phyloP scores from a whole-genome alignment of 202 grass and related monocot genomes.

The Carex arenaria region DNA sequence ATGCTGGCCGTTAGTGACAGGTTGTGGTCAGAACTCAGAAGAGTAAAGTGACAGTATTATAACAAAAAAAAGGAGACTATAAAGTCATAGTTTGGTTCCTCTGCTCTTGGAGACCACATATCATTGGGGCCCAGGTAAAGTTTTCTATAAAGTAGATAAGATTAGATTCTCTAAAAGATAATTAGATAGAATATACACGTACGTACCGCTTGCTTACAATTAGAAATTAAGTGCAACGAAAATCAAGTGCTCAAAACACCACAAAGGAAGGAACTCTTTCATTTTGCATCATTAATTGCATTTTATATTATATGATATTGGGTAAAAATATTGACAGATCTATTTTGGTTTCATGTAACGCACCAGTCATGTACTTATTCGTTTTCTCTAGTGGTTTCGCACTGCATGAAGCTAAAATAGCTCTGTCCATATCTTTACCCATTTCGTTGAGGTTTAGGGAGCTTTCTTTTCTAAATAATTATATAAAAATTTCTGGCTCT shows the following conservation, averaged over 20 bases:
- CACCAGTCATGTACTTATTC: not conserved
- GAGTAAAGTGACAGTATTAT: not conserved
- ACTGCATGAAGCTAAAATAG: too few species aligned
- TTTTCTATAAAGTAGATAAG: conserved; percentile 13
- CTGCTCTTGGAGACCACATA: conserved; percentile 18
- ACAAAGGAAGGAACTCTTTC: not conserved
- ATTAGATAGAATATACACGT: not conserved
- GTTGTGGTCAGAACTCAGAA: not conserved
- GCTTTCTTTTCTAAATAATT: not conserved
- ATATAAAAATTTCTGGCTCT: not conserved
- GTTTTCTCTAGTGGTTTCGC: too few species aligned
- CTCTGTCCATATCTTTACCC: too few species aligned
- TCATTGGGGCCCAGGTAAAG: not conserved
- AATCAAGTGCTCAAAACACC: not conserved
- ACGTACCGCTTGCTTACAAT: not conserved
- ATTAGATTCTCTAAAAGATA: not conserved
- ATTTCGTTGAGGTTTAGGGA: not conserved
- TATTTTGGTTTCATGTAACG: too few species aligned
- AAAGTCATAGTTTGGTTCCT: conserved; percentile 9
- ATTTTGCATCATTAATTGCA: not conserved
- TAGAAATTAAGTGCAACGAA: not conserved
- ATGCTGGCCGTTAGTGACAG: not conserved
- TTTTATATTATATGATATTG: not conserved
- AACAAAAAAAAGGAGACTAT: not conserved
- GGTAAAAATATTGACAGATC: too few species aligned